Evolutionary conservation across 73 alveolate genomes (phyloP), one percentile per base, ranked within the genome.

Genomic region (Symbiodinium pilosum): DNA sequence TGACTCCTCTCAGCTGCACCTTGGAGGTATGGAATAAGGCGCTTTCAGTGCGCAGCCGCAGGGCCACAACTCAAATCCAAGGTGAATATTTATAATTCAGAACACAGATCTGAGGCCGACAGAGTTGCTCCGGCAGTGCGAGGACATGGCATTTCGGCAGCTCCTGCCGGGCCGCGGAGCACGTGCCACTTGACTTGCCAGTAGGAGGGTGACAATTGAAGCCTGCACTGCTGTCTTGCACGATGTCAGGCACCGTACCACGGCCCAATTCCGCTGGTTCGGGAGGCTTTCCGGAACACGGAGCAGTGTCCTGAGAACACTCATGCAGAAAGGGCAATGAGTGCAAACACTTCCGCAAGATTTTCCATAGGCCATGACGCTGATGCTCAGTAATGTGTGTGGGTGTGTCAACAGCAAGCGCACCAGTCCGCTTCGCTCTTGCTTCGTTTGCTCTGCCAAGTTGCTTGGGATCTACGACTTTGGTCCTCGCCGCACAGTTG

Each of bases 81-180:
- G n/a, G n/a, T n/a, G n/a, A n/a, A n/a, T n/a, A n/a, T n/a, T n/a
- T n/a, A n/a, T n/a, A 28, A 69, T 21, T 28, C 41, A 5, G 34
- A 56, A 24, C n/a, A n/a, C 44, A 28, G 30, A 38, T 36, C 86
- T 28, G 9, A 73, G 91, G 92, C 98, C 98, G 9, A 44, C 93
- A 14, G 98, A 93, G 84, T 36, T 93, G 71, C 88, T 93, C 28
- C 98, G 98, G 4, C 85, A 73, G 69, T 75, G 98, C 43, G 98
- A 93, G 93, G 98, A 93, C 83, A 26, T 77, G 97, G 97, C 97
- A 16, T 91, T 91, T 30, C 87, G 71, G 77, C 97, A 91, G 88
- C 81, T 91, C 18, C 56, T 91, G 34, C 97, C 97, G 1, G 73
- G 97, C 43, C 43, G 54, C 28, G 77, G 95, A 30, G 87, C 86